Evolutionary conservation across 768 basidiomycete species (phyloP).

Genomic region (Pleurotus citrinopileatus): DNA sequence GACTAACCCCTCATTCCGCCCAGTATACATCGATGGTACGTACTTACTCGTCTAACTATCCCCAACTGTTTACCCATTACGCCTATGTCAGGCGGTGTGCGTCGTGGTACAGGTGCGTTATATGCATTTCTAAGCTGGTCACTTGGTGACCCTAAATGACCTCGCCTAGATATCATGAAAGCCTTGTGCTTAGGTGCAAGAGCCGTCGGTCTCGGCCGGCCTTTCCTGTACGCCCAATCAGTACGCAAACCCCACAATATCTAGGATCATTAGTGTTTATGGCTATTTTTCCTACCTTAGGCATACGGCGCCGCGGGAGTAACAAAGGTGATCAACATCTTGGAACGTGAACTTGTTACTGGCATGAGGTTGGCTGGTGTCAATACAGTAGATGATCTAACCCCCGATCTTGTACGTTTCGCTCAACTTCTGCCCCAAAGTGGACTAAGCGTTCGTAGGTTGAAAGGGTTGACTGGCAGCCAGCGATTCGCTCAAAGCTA

Average conservation of each 20-base stretch:
- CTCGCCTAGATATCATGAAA: constrained; percentile 70
- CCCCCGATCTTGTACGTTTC: constrained; percentile 66
- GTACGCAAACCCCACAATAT: constrained; percentile 35
- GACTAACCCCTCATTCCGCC: constrained; percentile 8
- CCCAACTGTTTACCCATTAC: background rate
- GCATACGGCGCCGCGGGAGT: constrained; percentile 77
- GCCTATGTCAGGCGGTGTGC: constrained; percentile 45
- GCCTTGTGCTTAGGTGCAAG: constrained; percentile 87
- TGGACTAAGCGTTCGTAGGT: constrained; percentile 32
- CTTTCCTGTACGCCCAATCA: constrained; percentile 85
- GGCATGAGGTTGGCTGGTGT: constrained; percentile 79
- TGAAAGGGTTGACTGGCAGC: constrained; percentile 69
- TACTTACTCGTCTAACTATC: background rate
- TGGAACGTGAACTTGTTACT: constrained; percentile 75
- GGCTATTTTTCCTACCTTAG: constrained; percentile 28
- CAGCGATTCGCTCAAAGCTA: constrained; percentile 31
- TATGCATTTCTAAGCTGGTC: background rate
- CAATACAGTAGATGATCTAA: constrained; percentile 57
- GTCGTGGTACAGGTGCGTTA: constrained; percentile 73
- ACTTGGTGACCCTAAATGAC: background rate
- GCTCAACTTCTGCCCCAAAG: background rate
- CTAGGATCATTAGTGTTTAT: background rate
- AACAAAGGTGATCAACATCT: constrained; percentile 58
- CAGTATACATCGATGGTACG: constrained; percentile 85
- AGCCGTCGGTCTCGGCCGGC: constrained; percentile 82